Percentiles rank a stretch among this genome's conserved stretches.
phyloP scores from a whole-genome alignment of 768 basidiomycete species.

The Podaxis pistillaris region DNA sequence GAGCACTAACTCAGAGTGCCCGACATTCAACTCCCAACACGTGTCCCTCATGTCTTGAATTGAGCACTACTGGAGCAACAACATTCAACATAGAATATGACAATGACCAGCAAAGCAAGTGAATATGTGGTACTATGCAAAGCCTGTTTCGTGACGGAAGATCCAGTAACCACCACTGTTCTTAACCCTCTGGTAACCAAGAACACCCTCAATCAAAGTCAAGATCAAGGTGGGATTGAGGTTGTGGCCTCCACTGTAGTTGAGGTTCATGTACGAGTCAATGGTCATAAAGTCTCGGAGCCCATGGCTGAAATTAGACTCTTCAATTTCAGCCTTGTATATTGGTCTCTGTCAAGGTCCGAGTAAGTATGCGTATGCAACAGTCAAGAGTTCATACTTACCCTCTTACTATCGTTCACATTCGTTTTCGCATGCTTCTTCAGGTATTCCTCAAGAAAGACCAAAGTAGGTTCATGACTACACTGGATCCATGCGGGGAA shows the following conservation, averaged over 20 bases:
- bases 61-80: too few relatives aligned
- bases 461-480: conserved; percentile 37
- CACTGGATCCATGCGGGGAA: conserved; percentile 30
- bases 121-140: conserved; percentile 11
- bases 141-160: conserved; percentile 27
- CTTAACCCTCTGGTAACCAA: conserved; percentile 35
- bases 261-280: conserved; percentile 23
- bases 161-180: conserved; percentile 30
- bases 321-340: conserved; percentile 30
- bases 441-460: conserved; percentile 33
- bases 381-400: conserved; percentile 12
- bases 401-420: conserved; percentile 27
- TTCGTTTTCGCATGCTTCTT: conserved; percentile 35
- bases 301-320: conserved; percentile 33
- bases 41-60: too few relatives aligned
- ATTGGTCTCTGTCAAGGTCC: conserved; percentile 25
- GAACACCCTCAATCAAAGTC: conserved; percentile 37
- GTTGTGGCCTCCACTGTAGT: conserved; percentile 12
- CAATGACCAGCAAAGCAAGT: too few relatives aligned
- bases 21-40: too few relatives aligned
- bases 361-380: not conserved
- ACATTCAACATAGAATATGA: too few relatives aligned
- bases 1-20: too few relatives aligned
- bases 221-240: conserved; percentile 35
- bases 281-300: conserved; percentile 33